Evolutionary conservation across 2,329 filamentous ascomycete species (phyloP), one percentile per base, ranked within the genome.

Genomic region (Botrytis hyacinthi): DNA sequence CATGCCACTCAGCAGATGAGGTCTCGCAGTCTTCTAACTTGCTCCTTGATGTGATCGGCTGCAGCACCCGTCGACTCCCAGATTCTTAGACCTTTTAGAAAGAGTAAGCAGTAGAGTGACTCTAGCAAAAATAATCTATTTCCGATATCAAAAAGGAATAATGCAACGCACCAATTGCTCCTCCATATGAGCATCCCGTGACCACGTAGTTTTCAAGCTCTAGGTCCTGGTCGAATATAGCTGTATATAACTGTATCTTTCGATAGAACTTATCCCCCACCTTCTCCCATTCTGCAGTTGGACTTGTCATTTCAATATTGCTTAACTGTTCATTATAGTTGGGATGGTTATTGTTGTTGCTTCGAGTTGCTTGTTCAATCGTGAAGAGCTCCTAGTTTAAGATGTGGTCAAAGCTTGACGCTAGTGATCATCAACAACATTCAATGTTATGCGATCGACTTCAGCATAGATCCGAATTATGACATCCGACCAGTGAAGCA

Each of bases 161-260:
- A 29, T 60, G 37, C 26, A 72, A 79, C 87, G 82, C 90, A 97
- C 95, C 95, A 85, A 98, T 87, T 81, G 96, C 95, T 80, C 96
- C 96, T 79, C 93, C 94, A 83, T 96, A 98, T 37, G 94, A 94
- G 82, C 96, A 97, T 80, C 95, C 96, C 73, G 92, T 91, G 80
- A 98, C 91, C 80, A 95, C 88, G 85, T 97, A 97, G 85, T 96
- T 97, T 85, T 98, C 95, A 78, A 99, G 89, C 84, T 99, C 95
- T 76, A 98, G 87, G 81, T 97, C 94, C 81, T 93, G 89, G 83
- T 97, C 94, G 82, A 98, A 99, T 77, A 98, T 89, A 77, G 91
- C 92, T 75, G 94, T 95, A 86, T 98, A 99, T 75, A 97, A 89
- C 83, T 95, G 93, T 73, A 93, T 91, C 85, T 97, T 98, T 82